A percentile compares a stretch with the other conserved stretches of the same genome.
phyloP scores from a whole-genome alignment of 305 asterid species.

The Plantago rigida region DNA sequence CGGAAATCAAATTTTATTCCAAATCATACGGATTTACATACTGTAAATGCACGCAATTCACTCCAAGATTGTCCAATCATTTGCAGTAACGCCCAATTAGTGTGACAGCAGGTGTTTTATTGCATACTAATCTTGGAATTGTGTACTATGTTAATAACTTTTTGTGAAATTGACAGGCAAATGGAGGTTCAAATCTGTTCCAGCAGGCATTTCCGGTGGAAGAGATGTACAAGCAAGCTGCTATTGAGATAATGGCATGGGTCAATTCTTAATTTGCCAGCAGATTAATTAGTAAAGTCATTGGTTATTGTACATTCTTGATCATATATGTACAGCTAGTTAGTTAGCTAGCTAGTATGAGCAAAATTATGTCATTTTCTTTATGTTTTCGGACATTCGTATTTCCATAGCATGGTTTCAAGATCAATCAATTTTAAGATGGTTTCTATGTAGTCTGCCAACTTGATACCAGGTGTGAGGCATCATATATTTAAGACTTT shows the following conservation, averaged over 20 bases:
- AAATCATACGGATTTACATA: not conserved
- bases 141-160: not conserved
- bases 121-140: not conserved
- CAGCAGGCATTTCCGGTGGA: conserved; percentile 41
- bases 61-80: not conserved
- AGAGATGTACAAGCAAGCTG: conserved; percentile 58
- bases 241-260: conserved; percentile 50
- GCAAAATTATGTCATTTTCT: not conserved
- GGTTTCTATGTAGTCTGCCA: too few species aligned
- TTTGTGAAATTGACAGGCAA: conserved; percentile 32
- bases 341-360: not conserved
- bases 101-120: conserved; percentile 3
- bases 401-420: not conserved
- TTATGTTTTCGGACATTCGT: not conserved
- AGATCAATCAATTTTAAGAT: not conserved
- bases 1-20: not conserved
- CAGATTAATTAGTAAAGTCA: not conserved
- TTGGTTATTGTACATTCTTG: not conserved
- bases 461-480: too few species aligned
- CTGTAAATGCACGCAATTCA: conserved; percentile 1
- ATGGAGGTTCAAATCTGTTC: conserved; percentile 31
- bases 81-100: not conserved
- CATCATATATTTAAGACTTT: too few species aligned
- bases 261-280: conserved; percentile 30
- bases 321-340: not conserved